These are phyloP conservation scores for Dioscorea alata DNA, from an alignment of 106 monocot genomes.

Conservation along the genomic window DNA sequence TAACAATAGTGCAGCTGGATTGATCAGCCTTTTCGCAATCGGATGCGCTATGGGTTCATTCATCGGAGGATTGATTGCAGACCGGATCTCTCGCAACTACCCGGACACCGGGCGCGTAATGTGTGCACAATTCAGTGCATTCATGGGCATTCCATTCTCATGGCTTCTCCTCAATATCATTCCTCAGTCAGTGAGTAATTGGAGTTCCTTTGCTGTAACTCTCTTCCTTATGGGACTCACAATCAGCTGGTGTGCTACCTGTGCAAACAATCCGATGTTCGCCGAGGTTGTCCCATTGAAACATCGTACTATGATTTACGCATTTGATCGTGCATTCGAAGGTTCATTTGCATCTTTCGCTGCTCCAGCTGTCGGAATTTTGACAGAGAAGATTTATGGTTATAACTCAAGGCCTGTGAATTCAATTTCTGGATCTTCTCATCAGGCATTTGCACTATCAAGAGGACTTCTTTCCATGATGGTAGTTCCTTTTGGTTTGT, in stretches of 20 bases:
- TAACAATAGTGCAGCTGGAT: slow-evolving; percentile 61
- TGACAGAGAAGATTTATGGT: slow-evolving; percentile 77
- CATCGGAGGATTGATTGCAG: slow-evolving; percentile 71
- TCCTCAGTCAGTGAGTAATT: slow-evolving; percentile 51
- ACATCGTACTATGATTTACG: slow-evolving; percentile 94
- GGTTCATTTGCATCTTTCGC: slow-evolving; percentile 92
- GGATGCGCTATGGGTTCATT: slow-evolving; percentile 73
- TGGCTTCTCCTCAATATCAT: slow-evolving; percentile 62
- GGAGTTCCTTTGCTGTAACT: slow-evolving; percentile 43
- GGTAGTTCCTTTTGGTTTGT: slow-evolving; percentile 63
- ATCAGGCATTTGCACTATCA: slow-evolving; percentile 69
- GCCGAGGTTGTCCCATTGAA: slow-evolving; percentile 84
- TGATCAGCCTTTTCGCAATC: slow-evolving; percentile 75
- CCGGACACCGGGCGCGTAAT: slow-evolving; percentile 71
- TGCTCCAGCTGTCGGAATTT: slow-evolving; percentile 76
- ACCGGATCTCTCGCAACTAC: slow-evolving; percentile 43
- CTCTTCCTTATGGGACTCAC: slow-evolving; percentile 87
- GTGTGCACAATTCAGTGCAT: slow-evolving; percentile 95
- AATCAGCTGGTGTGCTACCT: slow-evolving; percentile 88
- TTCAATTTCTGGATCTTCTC: slow-evolving; percentile 33
- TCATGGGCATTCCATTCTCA: slow-evolving; percentile 93
- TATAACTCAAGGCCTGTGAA: slow-evolving; percentile 43
- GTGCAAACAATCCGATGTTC: slow-evolving; percentile 96
- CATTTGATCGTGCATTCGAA: slow-evolving; percentile 91
- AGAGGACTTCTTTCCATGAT: slow-evolving; percentile 74